phyloP scores from a whole-genome alignment of 257 asterid genomes.

The Gentiana straminea region DNA sequence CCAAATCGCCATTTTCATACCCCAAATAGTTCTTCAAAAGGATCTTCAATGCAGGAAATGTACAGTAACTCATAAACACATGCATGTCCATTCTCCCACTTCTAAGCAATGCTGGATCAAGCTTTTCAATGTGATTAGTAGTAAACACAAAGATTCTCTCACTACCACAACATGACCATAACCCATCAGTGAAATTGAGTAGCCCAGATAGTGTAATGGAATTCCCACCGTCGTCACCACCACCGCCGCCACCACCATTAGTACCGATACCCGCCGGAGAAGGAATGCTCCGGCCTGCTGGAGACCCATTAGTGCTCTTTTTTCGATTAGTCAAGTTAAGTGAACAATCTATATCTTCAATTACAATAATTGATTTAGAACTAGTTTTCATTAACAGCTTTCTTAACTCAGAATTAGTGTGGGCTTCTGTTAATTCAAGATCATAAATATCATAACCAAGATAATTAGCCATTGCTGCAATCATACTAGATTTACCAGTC shows the following conservation, averaged over 20 bases:
- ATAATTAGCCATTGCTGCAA: slow-evolving; percentile 45
- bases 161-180: slow-evolving; percentile 97
- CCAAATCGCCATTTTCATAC: slow-evolving; percentile 34
- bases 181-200: slow-evolving; percentile 81
- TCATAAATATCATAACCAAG: slow-evolving; percentile 42
- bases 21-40: slow-evolving; percentile 69
- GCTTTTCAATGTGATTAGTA: slow-evolving; percentile 85
- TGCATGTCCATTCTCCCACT: slow-evolving; percentile 99
- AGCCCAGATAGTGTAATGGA: slow-evolving; percentile 81
- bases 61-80: slow-evolving; percentile 69
- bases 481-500: slow-evolving; percentile 42
- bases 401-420: slow-evolving; percentile 33
- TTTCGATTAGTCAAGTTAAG: slow-evolving; percentile 28
- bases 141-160: slow-evolving; percentile 92
- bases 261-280: neutral
- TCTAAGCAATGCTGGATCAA: slow-evolving; percentile 87
- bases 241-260: slow-evolving; percentile 1
- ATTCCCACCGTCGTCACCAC: slow-evolving; percentile 37
- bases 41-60: slow-evolving; percentile 51
- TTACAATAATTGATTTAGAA: slow-evolving; percentile 35
- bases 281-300: neutral
- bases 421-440: slow-evolving; percentile 37
- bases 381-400: slow-evolving; percentile 33
- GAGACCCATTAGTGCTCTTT: slow-evolving; percentile 1
- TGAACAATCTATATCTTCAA: slow-evolving; percentile 43